Percentiles rank a stretch among this genome's conserved stretches.
Evolutionary conservation across 2,329 filamentous ascomycete species (phyloP).

Genomic region (Sporothrix humicola): DNA sequence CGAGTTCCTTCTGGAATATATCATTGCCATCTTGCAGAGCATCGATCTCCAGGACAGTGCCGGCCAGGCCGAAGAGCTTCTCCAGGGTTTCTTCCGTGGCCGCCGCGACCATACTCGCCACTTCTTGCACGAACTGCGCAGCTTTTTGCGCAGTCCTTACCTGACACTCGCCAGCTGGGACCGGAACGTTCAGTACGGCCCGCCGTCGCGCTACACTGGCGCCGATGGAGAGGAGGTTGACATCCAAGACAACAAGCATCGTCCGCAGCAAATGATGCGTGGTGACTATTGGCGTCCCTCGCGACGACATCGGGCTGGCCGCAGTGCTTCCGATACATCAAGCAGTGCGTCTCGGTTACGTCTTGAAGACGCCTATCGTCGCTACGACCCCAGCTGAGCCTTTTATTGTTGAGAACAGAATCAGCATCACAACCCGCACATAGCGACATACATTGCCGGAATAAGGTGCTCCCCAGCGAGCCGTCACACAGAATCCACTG

Average conservation of each 20-base stretch:
- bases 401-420: too few relatives aligned
- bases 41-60: conserved; percentile 80
- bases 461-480: neutral
- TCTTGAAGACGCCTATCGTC: conserved; percentile 30
- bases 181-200: conserved; percentile 71
- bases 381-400: conserved; percentile 34
- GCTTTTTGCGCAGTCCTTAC: conserved; percentile 83
- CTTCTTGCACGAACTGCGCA: conserved; percentile 83
- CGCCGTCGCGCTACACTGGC: neutral
- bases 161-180: conserved; percentile 78
- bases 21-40: conserved; percentile 80
- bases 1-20: conserved; percentile 85
- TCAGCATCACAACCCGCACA: neutral
- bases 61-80: conserved; percentile 78
- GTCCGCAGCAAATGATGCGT: neutral
- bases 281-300: conserved; percentile 29
- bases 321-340: neutral
- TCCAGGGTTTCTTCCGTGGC: conserved; percentile 75
- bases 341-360: neutral
- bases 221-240: conserved; percentile 4
- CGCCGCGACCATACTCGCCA: conserved; percentile 68
- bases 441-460: neutral
- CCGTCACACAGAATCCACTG: neutral
- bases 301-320: neutral
- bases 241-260: neutral